Base-by-base conservation (phyloP, 2,329 filamentous ascomycete species). In the Penicillium sclerotigenum region DNA sequence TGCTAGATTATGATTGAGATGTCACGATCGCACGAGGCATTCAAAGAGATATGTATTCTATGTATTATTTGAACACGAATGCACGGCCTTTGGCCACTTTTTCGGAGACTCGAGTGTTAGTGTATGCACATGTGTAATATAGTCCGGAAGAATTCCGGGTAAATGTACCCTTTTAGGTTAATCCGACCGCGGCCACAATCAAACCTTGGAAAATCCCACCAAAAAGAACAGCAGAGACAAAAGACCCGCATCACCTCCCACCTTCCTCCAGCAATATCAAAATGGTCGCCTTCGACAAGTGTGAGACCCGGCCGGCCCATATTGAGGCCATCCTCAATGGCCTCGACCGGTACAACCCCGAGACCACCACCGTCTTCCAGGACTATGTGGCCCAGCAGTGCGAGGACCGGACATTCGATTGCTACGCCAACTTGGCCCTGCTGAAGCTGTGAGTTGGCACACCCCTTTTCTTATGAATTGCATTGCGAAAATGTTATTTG, bases 261-360 rank as follows among this genome's bases (percentile, higher is more conserved):
- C 54, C 57, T 59, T 26, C 38, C 54, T 51, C 41, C 52, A 58
- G 55, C 53, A 40, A 45, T 47, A 54, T 45, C 61, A 66, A 65
- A 60, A 65, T 65, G 63, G 67, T 71, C 64, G 77, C 85, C 58
- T 89, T 88, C 80, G 93, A 97, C 83, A 90, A 92, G 78, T 89
- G 90, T 81, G 87, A 90, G 69, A 90, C 96, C 78, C 84, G 94
- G 76, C 93, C 94, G 68, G 90, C 94, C 66, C 87, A 94, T 76
- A 95, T 99, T 77, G 88, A 91, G 73, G 83, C 80, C 76, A 97
- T 99, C 72, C 91, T 99, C 73, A 96, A 93, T 79, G 93, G 94
- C 68, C 90, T 99, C 63, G 94, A 99, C 79, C 86, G 94, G 72
- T 99, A 99, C 82, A 99, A 99, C 78, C 94, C 94, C 40, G 94